A percentile compares a stretch with the other conserved stretches of the same genome.
Conservation (phyloP, 306 rosid species). For the Gleditsia sinensis region DNA sequence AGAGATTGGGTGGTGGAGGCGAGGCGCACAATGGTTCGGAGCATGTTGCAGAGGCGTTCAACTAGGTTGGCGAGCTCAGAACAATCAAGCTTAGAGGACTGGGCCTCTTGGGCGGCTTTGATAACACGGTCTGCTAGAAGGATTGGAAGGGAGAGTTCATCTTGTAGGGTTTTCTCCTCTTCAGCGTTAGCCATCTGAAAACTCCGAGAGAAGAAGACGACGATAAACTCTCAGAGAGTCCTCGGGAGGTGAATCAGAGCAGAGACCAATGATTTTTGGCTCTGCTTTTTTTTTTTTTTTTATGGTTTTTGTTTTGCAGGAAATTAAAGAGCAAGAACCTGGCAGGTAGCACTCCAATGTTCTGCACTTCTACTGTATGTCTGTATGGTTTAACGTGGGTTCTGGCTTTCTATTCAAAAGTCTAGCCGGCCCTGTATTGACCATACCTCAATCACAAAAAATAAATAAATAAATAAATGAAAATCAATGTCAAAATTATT, state of each 20-base stretch:
- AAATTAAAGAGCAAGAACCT: not conserved
- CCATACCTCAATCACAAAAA: too few species aligned
- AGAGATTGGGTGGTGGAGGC: conserved; percentile 49
- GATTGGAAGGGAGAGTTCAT: conserved; percentile 59
- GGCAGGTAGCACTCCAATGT: not conserved
- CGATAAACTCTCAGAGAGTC: too few species aligned
- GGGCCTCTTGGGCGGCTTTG: conserved; percentile 68
- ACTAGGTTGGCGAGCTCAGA: conserved; percentile 58
- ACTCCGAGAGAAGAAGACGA: too few species aligned
- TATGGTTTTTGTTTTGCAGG: not conserved
- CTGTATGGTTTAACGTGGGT: not conserved
- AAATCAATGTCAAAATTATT: too few species aligned
- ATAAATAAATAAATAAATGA: too few species aligned
- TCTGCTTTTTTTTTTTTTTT: not conserved
- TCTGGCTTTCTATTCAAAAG: not conserved
- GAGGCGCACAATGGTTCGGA: conserved; percentile 60
- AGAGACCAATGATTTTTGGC: not conserved
- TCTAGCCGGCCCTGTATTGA: too few species aligned
- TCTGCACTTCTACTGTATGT: too few species aligned
- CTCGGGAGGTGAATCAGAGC: not conserved
- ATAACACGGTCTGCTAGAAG: conserved; percentile 64
- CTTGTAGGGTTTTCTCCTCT: conserved; percentile 55
- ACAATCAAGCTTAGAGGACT: conserved; percentile 65
- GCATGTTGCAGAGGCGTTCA: conserved; percentile 58
- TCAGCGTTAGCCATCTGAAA: conserved; percentile 39